Base-by-base conservation (phyloP, 139 green algal species). In the Micractinium conductrix region DNA sequence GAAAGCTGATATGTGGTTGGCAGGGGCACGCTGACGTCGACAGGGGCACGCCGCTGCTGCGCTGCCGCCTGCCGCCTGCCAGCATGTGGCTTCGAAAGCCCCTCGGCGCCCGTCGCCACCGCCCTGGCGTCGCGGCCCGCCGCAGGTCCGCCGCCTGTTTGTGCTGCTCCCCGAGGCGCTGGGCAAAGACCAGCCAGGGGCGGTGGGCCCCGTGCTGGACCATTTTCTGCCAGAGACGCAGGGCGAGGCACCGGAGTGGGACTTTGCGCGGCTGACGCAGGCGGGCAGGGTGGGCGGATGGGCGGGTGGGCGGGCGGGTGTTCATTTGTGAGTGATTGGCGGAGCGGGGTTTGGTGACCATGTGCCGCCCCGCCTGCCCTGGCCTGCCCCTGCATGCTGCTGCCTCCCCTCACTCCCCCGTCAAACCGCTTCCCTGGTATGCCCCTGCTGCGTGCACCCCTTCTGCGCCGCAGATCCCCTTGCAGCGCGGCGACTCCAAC, bases 81-180 rank as follows among this genome's bases (percentile, higher is more conserved):
- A 14, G 48, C 14, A 14, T 58, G 48, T 14, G 14, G 48, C 48
- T 58, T 14, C 48, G 14, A 58, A 58, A 58, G 48, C 16, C 38
- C 37, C 43, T 28, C 28, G 4, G n/a, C n/a, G 43, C 44, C 21
- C 30, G n/a, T n/a, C n/a, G n/a, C n/a, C n/a, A n/a, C n/a, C n/a
- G 24, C 26, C 24, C 43, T 42, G 33, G 26, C 43, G 43, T 38
- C 21, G 1, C 48, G 26, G 10, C 48, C 48, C 40, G 9, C 19
- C n/a, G 45, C 79, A 85, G 69, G 37, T 85, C 48, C 68, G 80
- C 16, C 68, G 80, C 80, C 72, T 79, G 50, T 35, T 58, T 26
- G 53, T 85, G 80, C 45, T 85, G 48, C 80, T 85, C 26, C 80
- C 80, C 0, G 80, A 71, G 17, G 80, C 80, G 5, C 80, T 85